These are phyloP conservation scores for Penicillium manginii DNA, from an alignment of 495 filamentous ascomycete species.

Conservation along the genomic window DNA sequence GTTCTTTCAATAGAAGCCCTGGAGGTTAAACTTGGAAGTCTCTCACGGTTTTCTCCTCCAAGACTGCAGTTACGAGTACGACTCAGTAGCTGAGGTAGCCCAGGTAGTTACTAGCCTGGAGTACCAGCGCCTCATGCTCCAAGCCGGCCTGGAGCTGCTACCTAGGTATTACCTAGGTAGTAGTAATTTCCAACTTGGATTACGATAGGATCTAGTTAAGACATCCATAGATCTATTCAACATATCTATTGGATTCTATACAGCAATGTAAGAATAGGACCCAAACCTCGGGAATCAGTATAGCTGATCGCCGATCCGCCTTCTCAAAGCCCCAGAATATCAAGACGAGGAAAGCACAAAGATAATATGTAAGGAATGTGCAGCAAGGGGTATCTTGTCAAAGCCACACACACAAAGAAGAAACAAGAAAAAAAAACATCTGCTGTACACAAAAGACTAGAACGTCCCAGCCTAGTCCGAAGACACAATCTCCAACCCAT, in stretches of 20 bases:
- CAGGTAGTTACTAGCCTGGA: no score
- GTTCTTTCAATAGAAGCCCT: no score
- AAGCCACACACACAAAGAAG: conserved; percentile 17
- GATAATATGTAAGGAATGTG: conserved; percentile 12
- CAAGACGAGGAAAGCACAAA: neutral
- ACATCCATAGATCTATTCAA: no score
- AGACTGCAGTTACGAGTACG: no score
- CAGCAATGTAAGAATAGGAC: neutral
- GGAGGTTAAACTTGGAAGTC: no score
- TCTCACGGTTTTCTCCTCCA: no score
- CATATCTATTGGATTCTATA: neutral
- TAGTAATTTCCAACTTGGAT: no score
- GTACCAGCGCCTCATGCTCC: no score
- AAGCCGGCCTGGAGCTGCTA: no score
- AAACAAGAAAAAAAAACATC: conserved; percentile 4
- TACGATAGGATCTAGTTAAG: no score
- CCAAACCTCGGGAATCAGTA: neutral
- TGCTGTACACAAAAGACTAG: neutral
- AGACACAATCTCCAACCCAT: conserved; percentile 30
- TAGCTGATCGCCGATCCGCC: neutral
- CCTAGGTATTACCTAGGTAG: no score
- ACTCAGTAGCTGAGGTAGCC: no score
- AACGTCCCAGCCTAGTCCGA: conserved; percentile 15
- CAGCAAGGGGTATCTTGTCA: conserved; percentile 22
- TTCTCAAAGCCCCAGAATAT: neutral